These are phyloP conservation scores for Eucalyptus curtisii DNA, from an alignment of 345 rosid species.

Conservation along the genomic window DNA sequence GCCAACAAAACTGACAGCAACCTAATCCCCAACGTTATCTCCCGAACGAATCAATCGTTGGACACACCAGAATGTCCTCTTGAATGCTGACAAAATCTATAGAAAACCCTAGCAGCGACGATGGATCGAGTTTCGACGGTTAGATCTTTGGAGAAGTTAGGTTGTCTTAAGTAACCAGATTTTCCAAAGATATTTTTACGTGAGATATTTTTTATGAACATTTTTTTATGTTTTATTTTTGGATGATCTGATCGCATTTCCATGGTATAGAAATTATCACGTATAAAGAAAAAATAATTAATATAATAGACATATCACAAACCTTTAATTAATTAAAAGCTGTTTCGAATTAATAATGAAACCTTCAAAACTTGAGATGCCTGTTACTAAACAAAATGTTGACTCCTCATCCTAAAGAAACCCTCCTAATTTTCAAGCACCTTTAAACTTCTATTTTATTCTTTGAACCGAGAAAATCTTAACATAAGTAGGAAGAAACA, in stretches of 20 bases:
- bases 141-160: not conserved
- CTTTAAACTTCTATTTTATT: not conserved
- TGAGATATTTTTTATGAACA: not conserved
- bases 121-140: not conserved
- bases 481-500: not conserved
- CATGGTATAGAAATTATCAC: not conserved
- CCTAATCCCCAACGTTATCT: not conserved
- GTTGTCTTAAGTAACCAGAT: not conserved
- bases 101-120: not conserved
- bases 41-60: not conserved
- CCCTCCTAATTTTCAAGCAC: not conserved
- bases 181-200: not conserved
- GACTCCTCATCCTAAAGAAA: not conserved
- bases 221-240: not conserved
- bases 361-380: not conserved
- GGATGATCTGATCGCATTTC: not conserved
- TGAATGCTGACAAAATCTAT: not conserved
- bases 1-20: not conserved
- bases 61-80: not conserved
- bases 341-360: not conserved
- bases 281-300: not conserved
- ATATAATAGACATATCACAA: not conserved
- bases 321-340: not conserved
- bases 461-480: not conserved
- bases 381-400: not conserved